Conservation (phyloP, 2,329 filamentous ascomycete genomes). For the Fusarium sp. region DNA sequence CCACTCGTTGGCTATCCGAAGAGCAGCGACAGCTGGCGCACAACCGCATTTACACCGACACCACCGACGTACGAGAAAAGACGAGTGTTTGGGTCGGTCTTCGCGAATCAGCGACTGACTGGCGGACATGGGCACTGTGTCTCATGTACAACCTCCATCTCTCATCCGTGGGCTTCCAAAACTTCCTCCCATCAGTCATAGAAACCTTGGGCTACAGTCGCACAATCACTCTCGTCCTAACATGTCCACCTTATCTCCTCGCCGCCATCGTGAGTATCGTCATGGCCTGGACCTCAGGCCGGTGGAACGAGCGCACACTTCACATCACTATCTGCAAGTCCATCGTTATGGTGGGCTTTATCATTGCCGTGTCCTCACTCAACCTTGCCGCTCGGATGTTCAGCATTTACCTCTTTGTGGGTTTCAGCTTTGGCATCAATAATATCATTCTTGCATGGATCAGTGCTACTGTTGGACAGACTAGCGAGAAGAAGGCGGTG, state of each 20-base stretch:
- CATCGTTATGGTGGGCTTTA: slow-evolving; percentile 50
- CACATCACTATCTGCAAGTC: slow-evolving; percentile 47
- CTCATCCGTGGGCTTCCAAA: slow-evolving; percentile 45
- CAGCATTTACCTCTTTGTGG: slow-evolving; percentile 54
- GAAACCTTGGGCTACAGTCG: slow-evolving; percentile 58
- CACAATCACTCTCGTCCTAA: slow-evolving; percentile 61
- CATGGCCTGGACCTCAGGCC: slow-evolving; percentile 52
- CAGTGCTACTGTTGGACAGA: slow-evolving; percentile 54
- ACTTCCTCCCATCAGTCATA: slow-evolving; percentile 53
- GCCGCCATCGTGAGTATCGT: slow-evolving; percentile 47
- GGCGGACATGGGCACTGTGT: slow-evolving; percentile 45
- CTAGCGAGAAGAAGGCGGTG: slow-evolving; percentile 57
- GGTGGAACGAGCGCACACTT: slow-evolving; percentile 53
- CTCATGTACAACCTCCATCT: slow-evolving; percentile 46
- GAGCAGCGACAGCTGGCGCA: slow-evolving; percentile 56
- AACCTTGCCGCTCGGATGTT: slow-evolving; percentile 35
- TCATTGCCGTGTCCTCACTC: slow-evolving; percentile 42
- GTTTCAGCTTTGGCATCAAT: slow-evolving; percentile 55
- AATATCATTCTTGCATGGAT: slow-evolving; percentile 58
- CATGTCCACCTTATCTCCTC: slow-evolving; percentile 61
- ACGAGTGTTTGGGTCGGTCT: slow-evolving; percentile 52
- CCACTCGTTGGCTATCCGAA: slow-evolving; percentile 50
- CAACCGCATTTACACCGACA: slow-evolving; percentile 50
- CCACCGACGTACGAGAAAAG: slow-evolving; percentile 46
- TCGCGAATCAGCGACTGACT: slow-evolving; percentile 42